A percentile compares a stretch with the other conserved stretches of the same genome.
Conservation (phyloP, 2,329 filamentous ascomycete genomes). For the Daldinia eschscholtzii region DNA sequence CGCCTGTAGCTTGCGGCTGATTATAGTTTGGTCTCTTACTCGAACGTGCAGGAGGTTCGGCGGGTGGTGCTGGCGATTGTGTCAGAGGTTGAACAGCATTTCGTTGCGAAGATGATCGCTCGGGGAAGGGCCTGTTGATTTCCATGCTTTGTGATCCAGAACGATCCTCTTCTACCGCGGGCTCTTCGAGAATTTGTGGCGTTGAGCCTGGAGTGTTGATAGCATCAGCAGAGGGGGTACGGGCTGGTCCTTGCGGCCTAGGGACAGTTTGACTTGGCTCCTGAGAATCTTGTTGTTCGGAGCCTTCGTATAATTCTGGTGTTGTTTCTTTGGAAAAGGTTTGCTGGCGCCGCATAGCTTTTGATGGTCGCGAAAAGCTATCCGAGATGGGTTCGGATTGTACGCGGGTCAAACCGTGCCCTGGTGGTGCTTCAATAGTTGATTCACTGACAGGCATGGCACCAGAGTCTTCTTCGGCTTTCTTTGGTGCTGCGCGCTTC, state of each 20-base stretch:
- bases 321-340: slow-evolving; percentile 62
- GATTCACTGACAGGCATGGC: slow-evolving; percentile 51
- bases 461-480: slow-evolving; percentile 69
- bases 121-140: slow-evolving; percentile 59
- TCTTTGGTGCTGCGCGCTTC: slow-evolving; percentile 74
- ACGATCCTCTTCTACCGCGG: slow-evolving; percentile 59
- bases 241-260: slow-evolving; percentile 41
- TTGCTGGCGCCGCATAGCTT: slow-evolving; percentile 62
- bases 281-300: slow-evolving; percentile 63
- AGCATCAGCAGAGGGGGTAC: slow-evolving; percentile 43
- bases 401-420: slow-evolving; percentile 69
- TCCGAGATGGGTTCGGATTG: slow-evolving; percentile 77
- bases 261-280: slow-evolving; percentile 47
- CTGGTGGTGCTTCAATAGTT: slow-evolving; percentile 61
- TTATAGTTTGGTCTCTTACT: slow-evolving; percentile 56
- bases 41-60: slow-evolving; percentile 63
- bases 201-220: slow-evolving; percentile 53
- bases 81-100: slow-evolving; percentile 60
- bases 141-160: slow-evolving; percentile 45
- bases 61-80: slow-evolving; percentile 57
- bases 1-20: slow-evolving; percentile 48
- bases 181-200: slow-evolving; percentile 75
- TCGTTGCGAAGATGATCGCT: slow-evolving; percentile 68
- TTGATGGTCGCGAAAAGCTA: slow-evolving; percentile 73
- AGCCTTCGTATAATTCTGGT: slow-evolving; percentile 58